Conservation (phyloP, 257 asterid species). For the Schizonepeta tenuifolia region DNA sequence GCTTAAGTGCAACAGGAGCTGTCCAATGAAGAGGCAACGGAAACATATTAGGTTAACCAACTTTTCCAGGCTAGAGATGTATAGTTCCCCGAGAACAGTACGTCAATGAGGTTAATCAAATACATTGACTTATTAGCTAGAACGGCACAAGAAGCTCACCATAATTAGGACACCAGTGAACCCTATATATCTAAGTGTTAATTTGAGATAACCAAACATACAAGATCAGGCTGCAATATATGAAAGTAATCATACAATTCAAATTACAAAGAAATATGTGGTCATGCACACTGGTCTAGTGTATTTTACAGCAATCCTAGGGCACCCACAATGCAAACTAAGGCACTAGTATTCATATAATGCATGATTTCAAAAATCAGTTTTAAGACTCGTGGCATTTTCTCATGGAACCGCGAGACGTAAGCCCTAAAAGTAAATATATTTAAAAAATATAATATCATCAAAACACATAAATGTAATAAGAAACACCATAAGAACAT, state of each 20-base stretch:
- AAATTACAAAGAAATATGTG: neutral
- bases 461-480: no score
- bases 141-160: neutral
- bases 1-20: constrained; percentile 7
- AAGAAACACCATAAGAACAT: no score
- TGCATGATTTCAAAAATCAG: no score
- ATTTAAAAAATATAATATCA: no score
- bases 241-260: constrained; percentile 5
- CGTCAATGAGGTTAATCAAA: neutral
- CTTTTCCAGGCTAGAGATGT: constrained; percentile 22
- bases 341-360: neutral
- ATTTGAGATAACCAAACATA: constrained; percentile 18
- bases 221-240: neutral
- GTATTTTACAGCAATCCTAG: constrained; percentile 2
- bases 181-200: constrained; percentile 15
- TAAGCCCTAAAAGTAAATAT: no score
- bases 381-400: no score
- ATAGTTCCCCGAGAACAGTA: constrained; percentile 23
- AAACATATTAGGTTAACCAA: neutral
- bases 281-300: neutral
- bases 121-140: neutral
- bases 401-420: no score
- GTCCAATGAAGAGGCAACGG: neutral
- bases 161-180: constrained; percentile 19
- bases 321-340: constrained; percentile 20